These are phyloP conservation scores for Leptosphaerulina australis DNA, from an alignment of 2,329 filamentous ascomycete species.

Conservation along the genomic window DNA sequence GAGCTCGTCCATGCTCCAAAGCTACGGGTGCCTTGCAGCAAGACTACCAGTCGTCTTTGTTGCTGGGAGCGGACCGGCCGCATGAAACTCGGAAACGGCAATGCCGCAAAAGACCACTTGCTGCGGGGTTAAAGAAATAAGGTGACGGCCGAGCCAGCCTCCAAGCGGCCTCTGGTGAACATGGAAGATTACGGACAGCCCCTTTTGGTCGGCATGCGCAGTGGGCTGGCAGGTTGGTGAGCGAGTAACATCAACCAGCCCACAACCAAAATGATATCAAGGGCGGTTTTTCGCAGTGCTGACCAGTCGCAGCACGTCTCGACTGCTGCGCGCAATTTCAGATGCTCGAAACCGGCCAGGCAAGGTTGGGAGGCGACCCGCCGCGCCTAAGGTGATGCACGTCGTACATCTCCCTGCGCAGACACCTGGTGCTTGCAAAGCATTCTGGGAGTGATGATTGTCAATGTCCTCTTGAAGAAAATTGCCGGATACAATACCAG, in stretches of 20 bases:
- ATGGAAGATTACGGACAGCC: constrained; percentile 16
- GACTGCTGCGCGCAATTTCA: constrained; percentile 16
- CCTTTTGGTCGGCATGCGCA: constrained; percentile 15
- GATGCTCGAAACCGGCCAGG: constrained; percentile 13
- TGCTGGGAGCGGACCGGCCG: constrained; percentile 12
- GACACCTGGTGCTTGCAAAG: constrained; percentile 1
- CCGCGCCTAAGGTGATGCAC: constrained; percentile 11
- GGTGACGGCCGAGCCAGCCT: constrained; percentile 16
- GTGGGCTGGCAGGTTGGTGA: constrained; percentile 7
- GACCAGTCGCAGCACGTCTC: constrained; percentile 15
- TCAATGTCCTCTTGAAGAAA: not conserved
- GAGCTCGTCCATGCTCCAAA: not conserved
- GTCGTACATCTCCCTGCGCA: constrained; percentile 9
- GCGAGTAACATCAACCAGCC: constrained; percentile 15
- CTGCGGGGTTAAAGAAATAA: constrained; percentile 18
- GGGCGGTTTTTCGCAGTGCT: constrained; percentile 14
- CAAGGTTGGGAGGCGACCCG: constrained; percentile 14
- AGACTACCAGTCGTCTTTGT: constrained; percentile 15
- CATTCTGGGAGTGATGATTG: not conserved
- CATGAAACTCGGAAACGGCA: constrained; percentile 18
- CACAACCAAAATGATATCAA: constrained; percentile 15
- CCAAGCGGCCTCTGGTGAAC: constrained; percentile 15
- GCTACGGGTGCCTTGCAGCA: constrained; percentile 6
- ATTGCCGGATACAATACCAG: not conserved
- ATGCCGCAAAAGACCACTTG: constrained; percentile 13